Evolutionary conservation across 169 alveolate species (phyloP).

Genomic region (Plasmodium yoelii): DNA sequence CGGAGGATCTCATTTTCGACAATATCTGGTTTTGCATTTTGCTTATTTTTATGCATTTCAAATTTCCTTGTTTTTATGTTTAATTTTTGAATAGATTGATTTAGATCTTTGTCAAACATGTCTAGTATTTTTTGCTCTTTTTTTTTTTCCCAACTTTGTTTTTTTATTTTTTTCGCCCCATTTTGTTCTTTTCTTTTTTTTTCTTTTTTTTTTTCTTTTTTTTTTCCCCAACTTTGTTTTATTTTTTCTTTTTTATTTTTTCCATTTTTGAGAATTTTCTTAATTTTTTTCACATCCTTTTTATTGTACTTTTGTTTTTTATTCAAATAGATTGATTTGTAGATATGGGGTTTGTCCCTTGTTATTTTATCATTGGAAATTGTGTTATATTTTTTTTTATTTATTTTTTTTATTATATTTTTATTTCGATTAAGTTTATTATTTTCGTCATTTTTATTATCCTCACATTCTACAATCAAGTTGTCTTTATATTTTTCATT

Average conservation of each 20-base stretch:
- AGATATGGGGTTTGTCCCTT: neutral
- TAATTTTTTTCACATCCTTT: neutral
- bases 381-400: too few relatives aligned
- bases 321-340: neutral
- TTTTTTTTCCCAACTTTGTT: neutral
- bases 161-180: neutral
- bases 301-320: neutral
- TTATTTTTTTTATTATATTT: too few relatives aligned
- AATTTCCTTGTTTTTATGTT: constrained; percentile 45
- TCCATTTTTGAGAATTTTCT: neutral
- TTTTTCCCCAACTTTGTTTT: neutral
- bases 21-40: constrained; percentile 11
- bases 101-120: constrained; percentile 45
- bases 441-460: neutral
- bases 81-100: constrained; percentile 41
- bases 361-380: neutral
- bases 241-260: constrained; percentile 5
- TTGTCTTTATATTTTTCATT: neutral
- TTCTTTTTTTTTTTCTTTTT: too few relatives aligned
- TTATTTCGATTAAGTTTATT: too few relatives aligned
- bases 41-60: constrained; percentile 36
- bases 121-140: constrained; percentile 40
- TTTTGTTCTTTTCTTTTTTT: too few relatives aligned
- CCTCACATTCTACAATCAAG: neutral
- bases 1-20: constrained; percentile 23